These are phyloP conservation scores for Diaporthe destruens DNA, from an alignment of 2,329 filamentous ascomycete species.

Conservation along the genomic window DNA sequence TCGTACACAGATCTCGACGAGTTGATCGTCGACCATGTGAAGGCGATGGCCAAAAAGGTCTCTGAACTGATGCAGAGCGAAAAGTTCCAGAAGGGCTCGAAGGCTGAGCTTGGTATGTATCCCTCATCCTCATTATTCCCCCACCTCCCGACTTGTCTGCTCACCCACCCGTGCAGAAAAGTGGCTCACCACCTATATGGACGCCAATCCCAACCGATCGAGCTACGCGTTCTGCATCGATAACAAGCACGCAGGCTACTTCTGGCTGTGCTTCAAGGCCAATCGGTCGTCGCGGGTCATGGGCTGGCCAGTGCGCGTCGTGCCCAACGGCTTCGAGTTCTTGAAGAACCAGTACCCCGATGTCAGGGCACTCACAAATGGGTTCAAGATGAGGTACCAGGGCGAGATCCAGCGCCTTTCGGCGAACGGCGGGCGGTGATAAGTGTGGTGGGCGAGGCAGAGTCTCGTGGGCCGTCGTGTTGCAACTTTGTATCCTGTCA, in stretches of 20 bases:
- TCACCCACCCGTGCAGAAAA: constrained; percentile 71
- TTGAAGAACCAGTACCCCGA: constrained; percentile 91
- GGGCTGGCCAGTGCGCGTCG: constrained; percentile 87
- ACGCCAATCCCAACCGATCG: constrained; percentile 93
- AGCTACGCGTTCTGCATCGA: constrained; percentile 98
- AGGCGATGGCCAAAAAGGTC: constrained; percentile 97
- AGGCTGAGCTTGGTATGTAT: constrained; percentile 84
- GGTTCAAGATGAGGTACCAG: constrained; percentile 87
- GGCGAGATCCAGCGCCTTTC: constrained; percentile 74
- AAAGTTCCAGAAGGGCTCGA: constrained; percentile 88
- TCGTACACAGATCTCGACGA: constrained; percentile 97
- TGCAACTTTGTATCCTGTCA: constrained; percentile 28
- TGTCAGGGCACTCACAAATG: constrained; percentile 95
- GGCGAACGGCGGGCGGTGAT: constrained; percentile 43
- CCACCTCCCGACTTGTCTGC: constrained; percentile 14
- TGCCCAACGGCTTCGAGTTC: constrained; percentile 93
- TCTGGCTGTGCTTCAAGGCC: constrained; percentile 96
- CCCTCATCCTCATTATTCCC: neutral
- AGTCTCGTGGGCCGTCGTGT: neutral
- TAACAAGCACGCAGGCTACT: constrained; percentile 91
- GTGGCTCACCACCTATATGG: constrained; percentile 96
- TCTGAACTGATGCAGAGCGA: constrained; percentile 96
- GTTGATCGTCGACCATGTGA: constrained; percentile 95
- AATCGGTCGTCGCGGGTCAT: constrained; percentile 79
- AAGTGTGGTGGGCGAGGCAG: neutral